Percentiles rank a stretch among this genome's conserved stretches.
These are phyloP conservation scores for Cladosporium halotolerans DNA, from an alignment of 2,329 filamentous ascomycete species.

Conservation along the genomic window DNA sequence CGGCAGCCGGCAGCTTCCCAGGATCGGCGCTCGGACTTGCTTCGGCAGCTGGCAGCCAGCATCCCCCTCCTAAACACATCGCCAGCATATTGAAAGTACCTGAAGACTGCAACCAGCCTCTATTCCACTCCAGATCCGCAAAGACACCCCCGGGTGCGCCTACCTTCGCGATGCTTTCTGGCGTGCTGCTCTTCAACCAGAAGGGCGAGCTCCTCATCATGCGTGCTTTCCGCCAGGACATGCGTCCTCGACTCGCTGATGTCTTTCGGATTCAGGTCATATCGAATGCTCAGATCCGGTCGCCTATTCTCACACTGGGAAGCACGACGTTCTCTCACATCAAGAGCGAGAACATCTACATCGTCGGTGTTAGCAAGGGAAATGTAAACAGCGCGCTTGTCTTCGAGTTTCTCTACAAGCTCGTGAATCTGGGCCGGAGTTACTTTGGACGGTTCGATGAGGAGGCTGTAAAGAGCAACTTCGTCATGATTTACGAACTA, in stretches of 20 bases:
- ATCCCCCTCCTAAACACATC: background rate
- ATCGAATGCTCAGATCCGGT: constrained; percentile 94
- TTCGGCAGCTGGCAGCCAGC: background rate
- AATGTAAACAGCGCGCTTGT: constrained; percentile 98
- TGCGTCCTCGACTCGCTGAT: constrained; percentile 91
- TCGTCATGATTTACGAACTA: constrained; percentile 95
- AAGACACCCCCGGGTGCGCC: constrained; percentile 12
- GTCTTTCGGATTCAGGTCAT: constrained; percentile 99
- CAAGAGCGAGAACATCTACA: constrained; percentile 98
- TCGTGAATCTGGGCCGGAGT: constrained; percentile 82
- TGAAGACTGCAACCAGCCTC: background rate
- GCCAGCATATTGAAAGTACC: background rate
- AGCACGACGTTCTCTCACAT: constrained; percentile 99
- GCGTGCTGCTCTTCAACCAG: constrained; percentile 97
- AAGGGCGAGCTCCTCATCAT: constrained; percentile 99
- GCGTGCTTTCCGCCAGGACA: constrained; percentile 97
- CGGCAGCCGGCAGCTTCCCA: background rate
- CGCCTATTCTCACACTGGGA: constrained; percentile 91
- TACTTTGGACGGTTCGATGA: constrained; percentile 99
- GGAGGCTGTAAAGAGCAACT: constrained; percentile 99
- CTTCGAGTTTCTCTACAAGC: constrained; percentile 93
- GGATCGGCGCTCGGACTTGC: background rate
- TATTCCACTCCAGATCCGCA: background rate
- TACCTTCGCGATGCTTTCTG: constrained; percentile 74
- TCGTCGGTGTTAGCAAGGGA: constrained; percentile 96